Evolutionary conservation across 1,139 yeast species (phyloP), one percentile per base, ranked within the genome.

Genomic region (Yamadazyma blattariae): DNA sequence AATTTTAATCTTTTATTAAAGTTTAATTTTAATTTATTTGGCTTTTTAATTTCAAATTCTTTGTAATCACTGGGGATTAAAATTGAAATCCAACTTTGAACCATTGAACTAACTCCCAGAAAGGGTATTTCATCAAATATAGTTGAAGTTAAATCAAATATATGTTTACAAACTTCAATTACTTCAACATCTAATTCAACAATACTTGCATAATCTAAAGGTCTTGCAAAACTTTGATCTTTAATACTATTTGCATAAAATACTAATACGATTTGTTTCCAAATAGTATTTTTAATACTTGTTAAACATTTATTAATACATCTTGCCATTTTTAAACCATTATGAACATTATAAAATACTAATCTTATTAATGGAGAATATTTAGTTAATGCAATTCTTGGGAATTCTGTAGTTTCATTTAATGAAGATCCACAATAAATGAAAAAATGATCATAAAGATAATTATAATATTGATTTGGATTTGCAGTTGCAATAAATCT

Each of bases 201-300:
- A 14, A 66, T 53, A 33, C 48, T 38, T 34, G 61, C 35, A 48
- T 67, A 71, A 45, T 79, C 83, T 11, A 56, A 54, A 0, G 87
- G 79, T 46, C 82, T 64, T n/a, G 81, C 65, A 34, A 72, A 61
- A 14, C 75, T 61, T 76, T 86, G 85, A 40, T 70, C 68, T 44
- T 70, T 65, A 9, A 81, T 54, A 30, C 77, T 61, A 35, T 65
- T 65, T 18, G 79, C 58, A 39, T 74, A 64, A 46, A 75, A 81
- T 15, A 71, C 65, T 24, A 79, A 59, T 3, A 79, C 54, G 11
- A 77, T 59, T 46, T 73, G 75, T 41, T 70, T 73, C 71, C 86
- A 84, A 5, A 77, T 61, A 14, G 64, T 66, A 37, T 75, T 71
- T 42, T 66, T 71, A 20, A 77, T 62, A 19, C 59, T 51, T 3